Base-by-base conservation (phyloP, 1,284 basidiomycete species). In the Spongiforma sp. region DNA sequence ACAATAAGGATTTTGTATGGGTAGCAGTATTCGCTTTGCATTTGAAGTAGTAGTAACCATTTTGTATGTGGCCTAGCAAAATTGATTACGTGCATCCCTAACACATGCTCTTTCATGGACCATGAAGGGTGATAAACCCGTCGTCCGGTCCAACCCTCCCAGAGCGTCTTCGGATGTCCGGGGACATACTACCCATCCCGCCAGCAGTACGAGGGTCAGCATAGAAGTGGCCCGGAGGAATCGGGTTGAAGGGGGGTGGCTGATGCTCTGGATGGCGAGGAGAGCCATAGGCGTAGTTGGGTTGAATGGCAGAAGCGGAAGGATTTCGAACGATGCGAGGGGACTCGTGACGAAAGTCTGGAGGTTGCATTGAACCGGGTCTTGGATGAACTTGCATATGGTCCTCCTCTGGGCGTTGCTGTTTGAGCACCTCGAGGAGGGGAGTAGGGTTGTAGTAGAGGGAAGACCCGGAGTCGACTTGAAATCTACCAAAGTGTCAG, bases 371-470 rank as follows among this genome's bases (percentile, higher is more conserved):
- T 43, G 71, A 64, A 57, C 62, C 63, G 4, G 71, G 67, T n/a
- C 74, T 71, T 33, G 55, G 52, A 58, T 68, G 59, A 12, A 61
- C 43, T 34, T 73, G 74, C 57, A 71, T 43, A 46, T 69, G 71
- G 53, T 69, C 77, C 55, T 71, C 76, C 33, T 79, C 71, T 19
- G 73, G 69, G 53, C 75, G 73, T 26, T 74, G 73, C 54, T 79
- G 79, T 62, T 79, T 81, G 66, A 79, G 68, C 64, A 82, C 76
- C 41, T 79, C 78, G 41, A 79, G 74, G 30, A 87, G 77, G 8
- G 78, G 78, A 5, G 80, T 77, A 2, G 85, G 79, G 68, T 87
- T 78, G 58, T 84, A 87, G 71, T 84, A 87, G 11, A 88, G 78
- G n/a, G 80, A 74, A 1, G 86, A 86, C 57, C 76, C 77, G 64